Base-by-base conservation (phyloP, 140 eudicot species). In the Cichorium intybus region DNA sequence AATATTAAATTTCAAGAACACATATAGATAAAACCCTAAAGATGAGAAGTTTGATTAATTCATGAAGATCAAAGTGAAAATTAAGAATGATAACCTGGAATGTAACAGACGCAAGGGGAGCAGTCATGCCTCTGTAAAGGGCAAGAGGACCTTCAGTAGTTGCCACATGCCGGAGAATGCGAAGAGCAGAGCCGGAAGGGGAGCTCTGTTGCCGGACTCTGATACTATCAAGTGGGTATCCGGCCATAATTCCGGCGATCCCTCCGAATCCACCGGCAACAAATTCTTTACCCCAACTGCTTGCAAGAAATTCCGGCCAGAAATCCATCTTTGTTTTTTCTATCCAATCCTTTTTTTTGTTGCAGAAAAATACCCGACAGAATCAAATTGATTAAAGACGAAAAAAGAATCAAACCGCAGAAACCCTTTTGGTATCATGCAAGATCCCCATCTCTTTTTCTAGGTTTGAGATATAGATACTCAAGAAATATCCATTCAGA, bases 231-330 rank as follows among this genome's bases (percentile, higher is more conserved):
- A 93, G 84, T 6, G 99, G 99, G 73, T 88, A 83, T 21, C 99
- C 99, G 9, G 99, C 87, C 2, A 93, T 68, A 0, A 89, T 64
- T 9, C 97, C 99, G 27, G 95, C 95, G 2, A 61, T 69, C 3
- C 99, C 99, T 10, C 99, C 99, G 39, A 80, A 78, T 17, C 99
- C 97, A 49, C 99, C 99, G 33, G 97, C 99, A 56, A 89, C 94
- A 80, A 93, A 93, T 43, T 93, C 99, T 48, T 75, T 84, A 14
- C 97, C 99, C 95, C 95, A 85, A 69, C 90, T 89, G 73, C 77
- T 89, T 24, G 97, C 88, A 24, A 86, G 77, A 86, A 88, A 93
- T 78, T 93, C 97, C 23, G 97, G 94, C 99, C 97, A 93, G 60
- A 89, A 83, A 79, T 93, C 99, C 99, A 93, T 93, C n/a, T 20